These are phyloP conservation scores for Cutaneotrichosporon curvatum DNA, from an alignment of 1,284 basidiomycete genomes.

Conservation along the genomic window DNA sequence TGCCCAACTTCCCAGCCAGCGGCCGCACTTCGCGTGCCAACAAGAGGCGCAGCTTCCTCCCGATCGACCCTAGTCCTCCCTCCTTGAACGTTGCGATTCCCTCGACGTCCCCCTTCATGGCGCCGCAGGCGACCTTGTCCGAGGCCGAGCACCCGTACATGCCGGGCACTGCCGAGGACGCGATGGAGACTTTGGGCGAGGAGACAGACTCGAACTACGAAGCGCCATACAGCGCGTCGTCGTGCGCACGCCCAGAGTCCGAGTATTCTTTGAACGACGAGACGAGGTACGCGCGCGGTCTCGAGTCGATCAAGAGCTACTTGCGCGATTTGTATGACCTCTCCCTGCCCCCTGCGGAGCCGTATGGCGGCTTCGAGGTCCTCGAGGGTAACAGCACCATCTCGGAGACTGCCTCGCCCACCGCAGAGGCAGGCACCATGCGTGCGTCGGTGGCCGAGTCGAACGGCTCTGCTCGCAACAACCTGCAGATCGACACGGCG, in stretches of 20 bases:
- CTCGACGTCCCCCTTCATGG: constrained; percentile 57
- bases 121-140: constrained; percentile 14
- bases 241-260: constrained; percentile 1
- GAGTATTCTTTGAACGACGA: constrained; percentile 22
- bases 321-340: constrained; percentile 91
- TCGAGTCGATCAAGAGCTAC: constrained; percentile 88
- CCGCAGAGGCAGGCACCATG: background rate
- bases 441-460: constrained; percentile 13
- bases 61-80: constrained; percentile 56
- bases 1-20: background rate
- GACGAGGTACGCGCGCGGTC: constrained; percentile 48
- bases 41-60: constrained; percentile 77
- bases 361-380: constrained; percentile 41
- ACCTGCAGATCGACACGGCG: constrained; percentile 1
- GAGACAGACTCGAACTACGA: constrained; percentile 7
- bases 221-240: constrained; percentile 8
- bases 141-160: constrained; percentile 5
- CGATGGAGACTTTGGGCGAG: constrained; percentile 16
- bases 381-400: constrained; percentile 8
- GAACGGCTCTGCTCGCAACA: constrained; percentile 2
- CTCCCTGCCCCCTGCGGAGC: constrained; percentile 37
- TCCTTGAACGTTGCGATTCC: constrained; percentile 50
- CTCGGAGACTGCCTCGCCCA: background rate
- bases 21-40: background rate
- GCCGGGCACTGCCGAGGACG: constrained; percentile 3